Evolutionary conservation across 139 green algal species (phyloP).

Genomic region (Zygnema circumcarinatum): DNA sequence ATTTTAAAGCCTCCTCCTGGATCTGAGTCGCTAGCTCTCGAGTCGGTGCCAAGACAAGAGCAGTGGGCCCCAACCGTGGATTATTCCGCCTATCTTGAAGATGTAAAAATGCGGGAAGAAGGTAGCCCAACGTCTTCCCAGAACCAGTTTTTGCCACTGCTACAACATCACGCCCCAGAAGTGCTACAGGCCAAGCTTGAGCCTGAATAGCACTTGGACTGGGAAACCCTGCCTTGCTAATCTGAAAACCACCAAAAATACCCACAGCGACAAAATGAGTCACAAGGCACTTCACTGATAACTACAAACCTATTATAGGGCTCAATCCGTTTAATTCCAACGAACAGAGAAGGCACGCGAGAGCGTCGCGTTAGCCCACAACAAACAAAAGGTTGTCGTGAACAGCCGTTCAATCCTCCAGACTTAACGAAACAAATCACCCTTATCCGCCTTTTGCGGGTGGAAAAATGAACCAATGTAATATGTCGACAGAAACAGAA

Average conservation of each 20-base stretch:
- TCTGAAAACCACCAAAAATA: slow-evolving; percentile 18
- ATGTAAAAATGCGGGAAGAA: slow-evolving; percentile 82
- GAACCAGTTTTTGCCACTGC: slow-evolving; percentile 88
- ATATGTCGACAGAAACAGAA: too few species aligned
- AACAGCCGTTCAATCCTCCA: too few species aligned
- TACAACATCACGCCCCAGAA: slow-evolving; percentile 80
- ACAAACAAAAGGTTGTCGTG: too few species aligned
- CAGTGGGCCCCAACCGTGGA: slow-evolving; percentile 61
- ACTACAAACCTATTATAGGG: not conserved
- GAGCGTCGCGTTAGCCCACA: not conserved
- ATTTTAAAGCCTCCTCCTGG: slow-evolving; percentile 90
- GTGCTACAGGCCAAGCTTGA: slow-evolving; percentile 81
- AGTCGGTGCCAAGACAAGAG: slow-evolving; percentile 84
- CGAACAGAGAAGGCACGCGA: not conserved
- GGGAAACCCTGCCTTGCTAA: slow-evolving; percentile 71
- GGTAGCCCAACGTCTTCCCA: slow-evolving; percentile 86
- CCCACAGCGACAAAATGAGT: not conserved
- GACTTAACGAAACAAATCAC: too few species aligned
- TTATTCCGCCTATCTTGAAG: slow-evolving; percentile 73
- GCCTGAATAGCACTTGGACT: slow-evolving; percentile 84
- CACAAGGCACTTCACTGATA: not conserved
- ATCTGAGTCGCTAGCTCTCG: slow-evolving; percentile 94
- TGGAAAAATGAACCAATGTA: too few species aligned
- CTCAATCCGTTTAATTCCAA: not conserved
- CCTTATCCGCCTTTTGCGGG: too few species aligned